Evolutionary conservation across 2,329 filamentous ascomycete species (phyloP).

Genomic region (Cladophialophora psammophila): DNA sequence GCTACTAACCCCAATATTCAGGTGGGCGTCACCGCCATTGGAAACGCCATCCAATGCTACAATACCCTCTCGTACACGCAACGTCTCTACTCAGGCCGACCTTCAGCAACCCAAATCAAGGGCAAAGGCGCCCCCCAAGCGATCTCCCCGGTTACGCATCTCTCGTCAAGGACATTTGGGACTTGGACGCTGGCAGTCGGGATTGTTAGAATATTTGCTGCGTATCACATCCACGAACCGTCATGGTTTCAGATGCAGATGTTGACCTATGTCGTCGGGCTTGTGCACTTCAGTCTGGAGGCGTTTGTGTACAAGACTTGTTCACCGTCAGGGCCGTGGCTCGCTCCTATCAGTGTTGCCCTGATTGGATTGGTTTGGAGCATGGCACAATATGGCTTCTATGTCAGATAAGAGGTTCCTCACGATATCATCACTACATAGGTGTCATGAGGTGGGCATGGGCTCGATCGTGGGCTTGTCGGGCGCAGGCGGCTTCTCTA

Average conservation of each 20-base stretch:
- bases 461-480: slow-evolving; percentile 19
- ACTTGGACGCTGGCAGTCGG: slow-evolving; percentile 85
- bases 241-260: slow-evolving; percentile 80
- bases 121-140: slow-evolving; percentile 10
- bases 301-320: slow-evolving; percentile 80
- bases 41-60: slow-evolving; percentile 87
- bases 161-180: slow-evolving; percentile 81
- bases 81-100: slow-evolving; percentile 70
- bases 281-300: slow-evolving; percentile 80
- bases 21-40: slow-evolving; percentile 82
- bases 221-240: slow-evolving; percentile 77
- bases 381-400: slow-evolving; percentile 71
- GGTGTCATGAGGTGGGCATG: neutral
- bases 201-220: slow-evolving; percentile 80
- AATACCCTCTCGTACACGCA: slow-evolving; percentile 78
- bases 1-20: slow-evolving; percentile 58
- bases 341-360: slow-evolving; percentile 65
- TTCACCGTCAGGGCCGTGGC: slow-evolving; percentile 66
- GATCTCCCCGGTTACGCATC: slow-evolving; percentile 68
- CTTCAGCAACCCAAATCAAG: slow-evolving; percentile 37
- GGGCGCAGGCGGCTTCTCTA: slow-evolving; percentile 28
- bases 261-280: slow-evolving; percentile 81
- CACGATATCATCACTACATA: neutral
- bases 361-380: slow-evolving; percentile 67
- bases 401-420: slow-evolving; percentile 57